Base-by-base conservation (phyloP, 202 grass and related monocot species). In the Sporobolus alterniflorus region DNA sequence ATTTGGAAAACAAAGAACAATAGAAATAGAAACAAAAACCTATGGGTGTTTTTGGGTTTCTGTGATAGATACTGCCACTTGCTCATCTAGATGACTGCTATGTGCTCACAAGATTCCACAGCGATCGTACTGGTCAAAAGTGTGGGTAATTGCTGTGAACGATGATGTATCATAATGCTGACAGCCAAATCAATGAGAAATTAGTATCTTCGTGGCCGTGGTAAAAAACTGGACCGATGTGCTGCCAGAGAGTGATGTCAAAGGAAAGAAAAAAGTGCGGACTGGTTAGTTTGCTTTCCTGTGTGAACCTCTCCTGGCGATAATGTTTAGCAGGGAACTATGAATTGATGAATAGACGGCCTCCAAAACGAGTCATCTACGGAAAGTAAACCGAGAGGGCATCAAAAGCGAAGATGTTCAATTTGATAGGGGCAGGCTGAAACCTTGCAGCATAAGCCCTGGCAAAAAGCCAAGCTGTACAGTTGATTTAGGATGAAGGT, bases 1-100 rank as follows among this genome's bases (percentile, higher is more conserved):
- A 20, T 46, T 86, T 25, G 29, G 24, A 50, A 21, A 7, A 32
- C 31, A 24, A 50, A 26, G 13, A 6, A 16, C 1, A 21, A 22
- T 44, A 55, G 24, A 74, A 75, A n/a, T 11, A 46, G 3, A 46
- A 14, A 46, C 43, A 46, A 20, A 4, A 29, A 34, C 73, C 56
- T 83, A 65, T 87, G 44, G 76, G 30, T 46, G 8, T 16, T 57
- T 28, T 47, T 39, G 46, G 59, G 16, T 76, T 71, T 87, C 18
- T 20, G n/a, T 1, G 25, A 52, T 70, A 11, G 64, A 14, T 44
- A 52, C 78, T 11, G 7, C 64, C 75, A 84, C 81, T 80, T 80
- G 69, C 10, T 68, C 13, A 25, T 67, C 9, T 71, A 24, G 4
- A 51, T 61, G 46, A 12, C 31, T 41, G 61, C 50, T 60, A 66